These are phyloP conservation scores for Lolium multiflorum DNA, from an alignment of 176 grass and related monocot species.

Conservation along the genomic window DNA sequence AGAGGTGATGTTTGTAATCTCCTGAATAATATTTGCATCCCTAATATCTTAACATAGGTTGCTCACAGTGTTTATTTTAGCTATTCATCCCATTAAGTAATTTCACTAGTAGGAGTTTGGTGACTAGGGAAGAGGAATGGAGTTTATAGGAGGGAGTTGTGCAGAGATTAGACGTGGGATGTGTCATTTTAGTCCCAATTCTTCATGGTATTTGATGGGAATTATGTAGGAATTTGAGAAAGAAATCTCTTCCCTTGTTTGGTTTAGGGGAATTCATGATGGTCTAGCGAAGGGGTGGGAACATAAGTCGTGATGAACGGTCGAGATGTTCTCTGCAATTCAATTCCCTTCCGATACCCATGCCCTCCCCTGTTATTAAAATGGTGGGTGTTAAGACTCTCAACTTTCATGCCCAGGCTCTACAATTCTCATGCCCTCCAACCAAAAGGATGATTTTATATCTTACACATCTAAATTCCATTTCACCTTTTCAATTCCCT, in stretches of 20 bases:
- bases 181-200: neutral
- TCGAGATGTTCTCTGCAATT: neutral
- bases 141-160: neutral
- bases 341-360: neutral
- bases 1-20: neutral
- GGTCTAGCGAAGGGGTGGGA: neutral
- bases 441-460: neutral
- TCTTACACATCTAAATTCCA: neutral
- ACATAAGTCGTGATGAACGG: neutral
- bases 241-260: neutral
- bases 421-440: neutral
- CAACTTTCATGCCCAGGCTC: neutral
- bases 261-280: neutral
- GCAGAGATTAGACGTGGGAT: neutral
- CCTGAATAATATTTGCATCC: neutral
- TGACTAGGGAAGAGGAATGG: no score
- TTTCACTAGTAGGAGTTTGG: neutral
- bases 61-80: neutral
- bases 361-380: neutral
- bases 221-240: neutral
- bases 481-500: neutral
- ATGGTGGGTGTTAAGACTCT: neutral
- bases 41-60: slow-evolving; percentile 24
- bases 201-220: neutral
- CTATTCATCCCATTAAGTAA: slow-evolving; percentile 3